Evolutionary conservation across 1,284 basidiomycete genomes (phyloP), one percentile per base, ranked within the genome.

Genomic region (Anthracocystis panici-leucophaei): DNA sequence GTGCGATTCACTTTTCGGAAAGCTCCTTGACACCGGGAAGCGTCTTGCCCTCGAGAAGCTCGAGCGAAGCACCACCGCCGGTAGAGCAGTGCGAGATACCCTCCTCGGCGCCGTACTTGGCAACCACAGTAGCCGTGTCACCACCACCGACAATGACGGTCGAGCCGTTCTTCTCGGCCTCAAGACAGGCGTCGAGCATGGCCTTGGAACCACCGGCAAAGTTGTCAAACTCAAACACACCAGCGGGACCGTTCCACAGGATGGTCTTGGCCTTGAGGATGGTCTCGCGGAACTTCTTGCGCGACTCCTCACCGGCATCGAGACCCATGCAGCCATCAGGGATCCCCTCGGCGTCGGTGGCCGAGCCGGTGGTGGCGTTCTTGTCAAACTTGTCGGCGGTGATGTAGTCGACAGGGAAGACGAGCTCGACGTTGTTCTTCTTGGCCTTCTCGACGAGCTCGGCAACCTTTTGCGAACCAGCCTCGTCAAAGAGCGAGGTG

Each of bases 181-280:
- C 91, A 81, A 97, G 90, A 80, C 90, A 91, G 42, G 94, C 94
- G 65, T 94, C 91, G 42, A 99, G 91, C 65, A 97, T 90, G 20
- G 91, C 87, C 85, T 91, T 90, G 20, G 95, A 97, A 50, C 95
- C 96, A 46, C 88, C 88, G 10, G 95, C 92, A 82, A 98, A 99
- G 51, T 91, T 91, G 55, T 92, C 90, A 88, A 98, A 97, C 87
- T 99, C 96, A 86, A 99, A 99, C 35, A 99, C 96, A 82, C 96
- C 96, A 49, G 96, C 93, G 44, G 96, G 95, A 27, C 83, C 96
- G 86, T 99, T 99, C 95, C 96, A 99, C 67, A 99, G 91, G 86
- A 99, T 95, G 51, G 97, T 99, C 90, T 95, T 98, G 73, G 94
- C 89, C 84, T 93, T 91, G 62, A 91, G 86, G 67, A 98, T 95